Evolutionary conservation across 75 land plant species (phyloP), one percentile per base, ranked within the genome.

Genomic region (Cryptomeria japonica): DNA sequence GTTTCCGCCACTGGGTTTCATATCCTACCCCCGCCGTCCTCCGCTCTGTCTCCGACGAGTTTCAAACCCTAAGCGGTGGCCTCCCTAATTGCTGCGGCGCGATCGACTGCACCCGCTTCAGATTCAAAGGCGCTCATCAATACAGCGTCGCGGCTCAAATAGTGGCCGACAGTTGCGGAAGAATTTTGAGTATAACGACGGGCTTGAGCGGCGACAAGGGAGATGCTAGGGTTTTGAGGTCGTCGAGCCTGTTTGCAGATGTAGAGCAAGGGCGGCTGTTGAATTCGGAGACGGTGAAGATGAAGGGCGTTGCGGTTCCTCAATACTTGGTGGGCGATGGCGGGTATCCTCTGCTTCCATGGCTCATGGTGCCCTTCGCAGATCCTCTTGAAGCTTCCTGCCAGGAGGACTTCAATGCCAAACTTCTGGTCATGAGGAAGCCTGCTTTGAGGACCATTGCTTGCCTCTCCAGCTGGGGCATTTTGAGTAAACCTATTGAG

Each of bases 81-180:
- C 87, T 96, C 34, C 94, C 93, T 14, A 91, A 92, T 87, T 96
- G 97, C 89, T 93, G 93, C 75, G 97, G 97, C 77, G 90, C 93
- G 14, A 68, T 96, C 9, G 85, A 70, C 49, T 92, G 93, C 83
- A 72, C 89, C 2, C 92, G 92, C 55, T 93, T 95, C 84, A 58
- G 73, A 41, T 86, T 91, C 39, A 47, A 38, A 15, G 56, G 88
- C 1, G 22, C 42, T 18, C 83, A 39, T 6, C 38, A 77, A 18
- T 77, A 83, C 38, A 90, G 90, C 78, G 79, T 95, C 34, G 91
- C 87, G 15, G 91, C 92, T 10, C 96, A 95, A 55, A 51, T 95
- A 42, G 97, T 96, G 19, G 96, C 91, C 0, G 96, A 96, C 80
- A 73, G 90, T 4, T 87, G 90, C 2, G 93, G 91, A 0, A 88